These are phyloP conservation scores for Juncus effusus DNA, from an alignment of 176 grass and related monocot genomes.

Conservation along the genomic window DNA sequence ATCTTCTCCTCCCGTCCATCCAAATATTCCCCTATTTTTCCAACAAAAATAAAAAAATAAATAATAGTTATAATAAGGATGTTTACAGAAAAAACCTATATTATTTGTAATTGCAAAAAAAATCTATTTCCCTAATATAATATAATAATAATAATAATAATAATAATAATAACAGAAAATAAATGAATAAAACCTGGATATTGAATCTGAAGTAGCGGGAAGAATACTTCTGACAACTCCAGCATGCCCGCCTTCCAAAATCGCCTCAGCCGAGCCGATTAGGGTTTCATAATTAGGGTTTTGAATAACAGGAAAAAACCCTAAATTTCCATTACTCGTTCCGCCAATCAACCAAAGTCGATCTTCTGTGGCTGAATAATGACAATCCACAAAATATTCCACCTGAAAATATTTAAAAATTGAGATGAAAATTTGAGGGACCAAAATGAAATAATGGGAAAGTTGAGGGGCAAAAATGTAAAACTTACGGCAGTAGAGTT, in stretches of 20 bases:
- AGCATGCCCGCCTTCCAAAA: conserved; percentile 76
- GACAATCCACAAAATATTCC: conserved; percentile 92
- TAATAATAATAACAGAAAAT: not conserved
- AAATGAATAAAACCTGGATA: not conserved
- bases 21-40: conserved; percentile 54
- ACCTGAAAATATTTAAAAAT: conserved; percentile 42
- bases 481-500: conserved; percentile 61
- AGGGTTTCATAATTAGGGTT: conserved; percentile 16
- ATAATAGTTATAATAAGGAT: no score
- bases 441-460: no score
- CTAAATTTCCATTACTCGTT: conserved; percentile 58
- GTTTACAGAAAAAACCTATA: no score
- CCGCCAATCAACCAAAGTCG: conserved; percentile 71
- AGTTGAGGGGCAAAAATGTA: not conserved
- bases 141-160: not conserved
- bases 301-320: conserved; percentile 63
- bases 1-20: conserved; percentile 94
- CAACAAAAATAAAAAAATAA: conserved; percentile 4
- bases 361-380: conserved; percentile 65
- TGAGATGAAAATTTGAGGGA: not conserved
- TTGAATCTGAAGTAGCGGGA: conserved; percentile 33
- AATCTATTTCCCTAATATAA: no score
- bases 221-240: conserved; percentile 63
- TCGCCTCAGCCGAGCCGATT: conserved; percentile 54
- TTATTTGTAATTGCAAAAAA: no score